A percentile compares a stretch with the other conserved stretches of the same genome.
These are phyloP conservation scores for Solanum pennellii DNA, from an alignment of 257 asterid genomes.

Conservation along the genomic window DNA sequence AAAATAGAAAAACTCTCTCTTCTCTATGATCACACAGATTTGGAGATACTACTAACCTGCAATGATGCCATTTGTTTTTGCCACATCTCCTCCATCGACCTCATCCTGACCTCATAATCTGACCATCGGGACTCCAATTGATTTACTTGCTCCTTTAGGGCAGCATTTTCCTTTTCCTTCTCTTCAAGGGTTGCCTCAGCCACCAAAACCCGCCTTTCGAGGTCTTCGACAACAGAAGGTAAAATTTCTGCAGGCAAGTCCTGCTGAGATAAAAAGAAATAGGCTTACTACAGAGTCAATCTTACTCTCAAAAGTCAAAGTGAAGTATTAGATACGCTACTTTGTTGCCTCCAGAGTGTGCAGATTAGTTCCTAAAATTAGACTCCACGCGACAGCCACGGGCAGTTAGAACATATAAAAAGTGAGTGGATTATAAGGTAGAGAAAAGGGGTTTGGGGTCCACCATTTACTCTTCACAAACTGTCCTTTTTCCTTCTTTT, in stretches of 20 bases:
- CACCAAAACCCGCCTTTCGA: conserved; percentile 29
- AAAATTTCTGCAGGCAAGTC: conserved; percentile 35
- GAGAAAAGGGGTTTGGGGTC: neutral
- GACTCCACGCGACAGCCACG: neutral
- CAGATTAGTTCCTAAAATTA: neutral
- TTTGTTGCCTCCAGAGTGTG: neutral
- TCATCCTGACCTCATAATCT: conserved; percentile 52
- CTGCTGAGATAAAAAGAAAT: conserved; percentile 25
- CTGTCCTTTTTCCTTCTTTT: neutral
- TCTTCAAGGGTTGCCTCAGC: conserved; percentile 33
- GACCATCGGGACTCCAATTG: conserved; percentile 39
- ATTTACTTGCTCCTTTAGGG: conserved; percentile 39
- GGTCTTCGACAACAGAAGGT: conserved; percentile 51
- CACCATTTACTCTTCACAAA: neutral
- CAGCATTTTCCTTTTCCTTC: conserved; percentile 48
- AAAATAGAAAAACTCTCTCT: neutral
- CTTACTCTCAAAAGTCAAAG: neutral
- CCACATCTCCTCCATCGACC: conserved; percentile 52
- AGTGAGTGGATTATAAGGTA: neutral
- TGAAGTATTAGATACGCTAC: neutral
- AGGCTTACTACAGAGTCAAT: neutral
- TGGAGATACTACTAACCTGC: conserved; percentile 34
- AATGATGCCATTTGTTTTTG: conserved; percentile 50
- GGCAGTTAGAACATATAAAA: neutral
- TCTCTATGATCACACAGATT: neutral